These are phyloP conservation scores for Ensete ventricosum DNA, from an alignment of 176 grass and related monocot species.

Conservation along the genomic window DNA sequence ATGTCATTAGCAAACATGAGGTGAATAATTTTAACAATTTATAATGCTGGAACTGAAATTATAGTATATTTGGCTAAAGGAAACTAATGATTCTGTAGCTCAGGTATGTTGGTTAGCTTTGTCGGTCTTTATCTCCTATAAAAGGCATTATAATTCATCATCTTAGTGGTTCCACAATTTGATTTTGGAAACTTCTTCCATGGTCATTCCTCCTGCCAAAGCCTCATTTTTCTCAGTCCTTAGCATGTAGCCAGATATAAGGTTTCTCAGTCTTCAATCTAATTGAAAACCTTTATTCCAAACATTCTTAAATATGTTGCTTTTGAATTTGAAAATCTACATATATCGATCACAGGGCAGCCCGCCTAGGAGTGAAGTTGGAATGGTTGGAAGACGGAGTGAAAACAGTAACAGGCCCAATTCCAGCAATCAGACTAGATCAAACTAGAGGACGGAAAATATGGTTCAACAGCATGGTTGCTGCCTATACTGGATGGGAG, in stretches of 20 bases:
- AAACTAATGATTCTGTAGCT: background rate
- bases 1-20: too few relatives aligned
- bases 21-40: background rate
- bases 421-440: slow-evolving; percentile 60
- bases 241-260: background rate
- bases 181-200: background rate
- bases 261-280: background rate
- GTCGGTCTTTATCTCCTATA: background rate
- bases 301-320: background rate
- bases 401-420: slow-evolving; percentile 77
- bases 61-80: background rate
- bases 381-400: slow-evolving; percentile 73
- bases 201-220: background rate
- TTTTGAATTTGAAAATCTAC: background rate
- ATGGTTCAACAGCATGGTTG: slow-evolving; percentile 99
- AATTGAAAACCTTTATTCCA: too few relatives aligned
- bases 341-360: slow-evolving; percentile 28
- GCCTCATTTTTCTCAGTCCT: background rate
- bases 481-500: slow-evolving; percentile 90
- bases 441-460: slow-evolving; percentile 49
- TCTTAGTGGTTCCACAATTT: background rate
- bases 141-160: background rate
- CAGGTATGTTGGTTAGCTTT: background rate
- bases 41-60: background rate
- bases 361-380: slow-evolving; percentile 62